These are phyloP conservation scores for Leersia perrieri DNA, from an alignment of 176 grass and related monocot genomes.

Conservation along the genomic window DNA sequence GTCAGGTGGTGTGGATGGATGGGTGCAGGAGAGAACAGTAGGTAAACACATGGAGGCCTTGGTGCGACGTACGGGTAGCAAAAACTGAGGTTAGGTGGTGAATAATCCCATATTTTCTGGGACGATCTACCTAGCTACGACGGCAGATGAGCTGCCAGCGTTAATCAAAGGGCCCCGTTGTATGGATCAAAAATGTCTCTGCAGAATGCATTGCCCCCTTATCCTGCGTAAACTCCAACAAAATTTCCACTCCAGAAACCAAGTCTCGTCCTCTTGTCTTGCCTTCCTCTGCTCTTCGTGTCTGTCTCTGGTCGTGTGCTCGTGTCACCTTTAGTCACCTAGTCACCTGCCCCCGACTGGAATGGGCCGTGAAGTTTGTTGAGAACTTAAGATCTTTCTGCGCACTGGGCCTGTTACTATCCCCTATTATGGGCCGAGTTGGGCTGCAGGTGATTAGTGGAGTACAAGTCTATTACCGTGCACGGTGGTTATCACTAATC, in stretches of 20 bases:
- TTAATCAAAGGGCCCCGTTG: neutral
- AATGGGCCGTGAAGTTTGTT: no score
- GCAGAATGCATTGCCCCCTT: neutral
- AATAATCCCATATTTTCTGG: neutral
- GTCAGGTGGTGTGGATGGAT: neutral
- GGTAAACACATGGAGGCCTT: constrained; percentile 21
- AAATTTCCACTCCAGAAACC: neutral
- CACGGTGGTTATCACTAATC: neutral
- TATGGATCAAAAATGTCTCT: neutral
- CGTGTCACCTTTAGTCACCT: no score
- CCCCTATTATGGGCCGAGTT: neutral
- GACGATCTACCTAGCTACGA: neutral
- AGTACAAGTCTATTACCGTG: no score
- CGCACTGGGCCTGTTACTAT: neutral
- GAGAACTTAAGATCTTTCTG: no score
- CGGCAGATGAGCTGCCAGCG: neutral
- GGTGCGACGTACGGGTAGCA: neutral
- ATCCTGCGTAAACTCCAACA: neutral
- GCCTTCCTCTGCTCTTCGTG: no score
- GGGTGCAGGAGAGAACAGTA: constrained; percentile 21
- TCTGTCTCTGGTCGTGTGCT: no score
- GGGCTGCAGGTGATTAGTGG: neutral
- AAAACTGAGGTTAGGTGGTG: constrained; percentile 16
- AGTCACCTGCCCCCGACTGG: neutral
- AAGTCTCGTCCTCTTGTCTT: no score